Base-by-base conservation (phyloP, 495 filamentous ascomycete species). In the Daldinia vernicosa region DNA sequence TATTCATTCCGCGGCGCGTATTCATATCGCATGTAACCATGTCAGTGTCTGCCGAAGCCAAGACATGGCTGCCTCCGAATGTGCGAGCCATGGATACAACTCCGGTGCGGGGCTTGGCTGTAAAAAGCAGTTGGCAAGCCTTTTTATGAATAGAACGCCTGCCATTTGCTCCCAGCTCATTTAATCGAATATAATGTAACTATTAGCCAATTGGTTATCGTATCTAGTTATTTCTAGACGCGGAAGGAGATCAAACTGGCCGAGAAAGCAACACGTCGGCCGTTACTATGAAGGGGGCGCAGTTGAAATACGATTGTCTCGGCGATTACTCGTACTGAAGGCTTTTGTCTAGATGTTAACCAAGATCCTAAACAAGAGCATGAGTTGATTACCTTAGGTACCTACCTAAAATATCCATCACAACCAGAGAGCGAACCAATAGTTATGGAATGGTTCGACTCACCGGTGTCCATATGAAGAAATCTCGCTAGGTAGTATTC, bases 71-170 rank as follows among this genome's bases (percentile, higher is more conserved):
- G 22, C 47, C 54, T 55, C 60, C 60, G 57, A 68, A 60, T 35
- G 47, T 60, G 30, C 55, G 45, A 60, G 50, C 63, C 58, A 52
- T 64, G 56, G 39, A 64, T 68, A 63, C 69, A 52, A 64, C 69
- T 69, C 69, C 69, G 69, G 54, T 72, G 69, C 69, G 69, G 69
- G 69, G 69, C 54, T 39, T 72, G 64, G 64, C 69, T 67, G 19
- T 33, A 72, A 72, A 40, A 28, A 67, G 69, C 37, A 72, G 69
- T 47, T 72, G 69, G 3, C 55, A 64, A 64, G 60, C 60, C n/a
- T 54, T 37, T 24, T 33, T 43, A 64, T 47, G 32, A 8, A 47
- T 56, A 22, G 22, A 19, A 35, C 35, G 55, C 37, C 24, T 27
- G 9, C 37, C 32, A 60, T 63, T 67, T 63, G 54, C 0, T 53